Conservation (phyloP, 2,329 filamentous ascomycete genomes). For the Neonectria neomacrospora region DNA sequence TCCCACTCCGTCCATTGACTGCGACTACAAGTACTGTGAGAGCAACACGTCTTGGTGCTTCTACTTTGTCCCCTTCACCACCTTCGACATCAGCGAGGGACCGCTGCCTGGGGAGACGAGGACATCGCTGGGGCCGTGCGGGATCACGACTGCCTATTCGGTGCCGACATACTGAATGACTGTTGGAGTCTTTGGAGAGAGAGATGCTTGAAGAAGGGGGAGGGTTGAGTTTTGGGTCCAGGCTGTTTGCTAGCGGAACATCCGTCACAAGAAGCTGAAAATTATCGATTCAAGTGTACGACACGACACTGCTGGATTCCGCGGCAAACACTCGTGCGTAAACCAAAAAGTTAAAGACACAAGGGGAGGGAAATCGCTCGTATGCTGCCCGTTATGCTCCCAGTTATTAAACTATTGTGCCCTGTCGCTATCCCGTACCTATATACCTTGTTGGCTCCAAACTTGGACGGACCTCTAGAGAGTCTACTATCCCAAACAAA, state of each 20-base stretch:
- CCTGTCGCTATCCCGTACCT: not conserved
- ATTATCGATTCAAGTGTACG: not conserved
- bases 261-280: not conserved
- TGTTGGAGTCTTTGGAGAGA: too few relatives aligned
- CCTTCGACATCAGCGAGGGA: constrained; percentile 48
- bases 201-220: not conserved
- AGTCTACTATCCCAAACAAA: not conserved
- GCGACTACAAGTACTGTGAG: constrained; percentile 52
- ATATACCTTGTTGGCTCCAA: too few relatives aligned
- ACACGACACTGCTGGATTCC: not conserved
- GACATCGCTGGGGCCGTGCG: constrained; percentile 48
- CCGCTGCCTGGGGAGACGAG: constrained; percentile 52
- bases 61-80: constrained; percentile 53
- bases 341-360: not conserved
- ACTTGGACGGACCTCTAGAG: not conserved
- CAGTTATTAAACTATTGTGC: not conserved
- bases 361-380: not conserved
- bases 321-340: not conserved
- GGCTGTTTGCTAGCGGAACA: not conserved
- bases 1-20: constrained; percentile 38
- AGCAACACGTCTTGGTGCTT: constrained; percentile 52
- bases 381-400: not conserved
- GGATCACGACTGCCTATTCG: constrained; percentile 19
- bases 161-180: constrained; percentile 2
- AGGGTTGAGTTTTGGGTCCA: too few relatives aligned